Conservation (phyloP, 1,284 basidiomycete genomes). For the Pterula multifida region DNA sequence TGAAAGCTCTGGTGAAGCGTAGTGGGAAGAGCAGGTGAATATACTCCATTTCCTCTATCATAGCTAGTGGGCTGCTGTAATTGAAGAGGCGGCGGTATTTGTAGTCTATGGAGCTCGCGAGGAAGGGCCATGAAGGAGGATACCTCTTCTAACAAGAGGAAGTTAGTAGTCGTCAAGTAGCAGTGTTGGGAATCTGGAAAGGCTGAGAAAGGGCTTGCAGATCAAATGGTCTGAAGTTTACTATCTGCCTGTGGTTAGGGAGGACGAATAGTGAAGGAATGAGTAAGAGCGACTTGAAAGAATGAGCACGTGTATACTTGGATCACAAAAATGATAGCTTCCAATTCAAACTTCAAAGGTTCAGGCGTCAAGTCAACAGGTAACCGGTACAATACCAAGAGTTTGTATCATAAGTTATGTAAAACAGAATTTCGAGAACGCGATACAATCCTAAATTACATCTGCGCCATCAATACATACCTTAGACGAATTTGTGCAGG, state of each 20-base stretch:
- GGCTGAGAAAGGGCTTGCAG: no score
- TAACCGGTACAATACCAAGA: background rate
- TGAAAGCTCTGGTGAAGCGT: slow-evolving; percentile 46
- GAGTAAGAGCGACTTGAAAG: background rate
- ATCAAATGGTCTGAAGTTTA: no score
- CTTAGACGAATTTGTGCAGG: slow-evolving; percentile 28
- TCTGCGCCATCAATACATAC: slow-evolving; percentile 30
- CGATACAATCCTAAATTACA: no score
- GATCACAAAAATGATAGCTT: background rate
- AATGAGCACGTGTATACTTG: background rate
- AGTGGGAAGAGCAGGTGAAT: slow-evolving; percentile 54
- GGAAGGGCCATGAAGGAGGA: slow-evolving; percentile 16
- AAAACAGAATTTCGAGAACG: no score
- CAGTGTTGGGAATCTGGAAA: no score
- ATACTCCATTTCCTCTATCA: slow-evolving; percentile 32
- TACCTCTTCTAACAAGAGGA: background rate
- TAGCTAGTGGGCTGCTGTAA: slow-evolving; percentile 32
- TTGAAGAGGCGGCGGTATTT: slow-evolving; percentile 29
- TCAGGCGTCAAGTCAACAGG: no score
- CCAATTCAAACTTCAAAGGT: no score
- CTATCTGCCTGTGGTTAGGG: no score
- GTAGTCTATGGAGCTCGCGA: slow-evolving; percentile 31
- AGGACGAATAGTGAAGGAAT: no score
- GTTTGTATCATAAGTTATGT: background rate
- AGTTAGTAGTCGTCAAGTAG: background rate